These are phyloP conservation scores for Grosmannia serpens DNA, from an alignment of 2,329 filamentous ascomycete genomes.

Conservation along the genomic window DNA sequence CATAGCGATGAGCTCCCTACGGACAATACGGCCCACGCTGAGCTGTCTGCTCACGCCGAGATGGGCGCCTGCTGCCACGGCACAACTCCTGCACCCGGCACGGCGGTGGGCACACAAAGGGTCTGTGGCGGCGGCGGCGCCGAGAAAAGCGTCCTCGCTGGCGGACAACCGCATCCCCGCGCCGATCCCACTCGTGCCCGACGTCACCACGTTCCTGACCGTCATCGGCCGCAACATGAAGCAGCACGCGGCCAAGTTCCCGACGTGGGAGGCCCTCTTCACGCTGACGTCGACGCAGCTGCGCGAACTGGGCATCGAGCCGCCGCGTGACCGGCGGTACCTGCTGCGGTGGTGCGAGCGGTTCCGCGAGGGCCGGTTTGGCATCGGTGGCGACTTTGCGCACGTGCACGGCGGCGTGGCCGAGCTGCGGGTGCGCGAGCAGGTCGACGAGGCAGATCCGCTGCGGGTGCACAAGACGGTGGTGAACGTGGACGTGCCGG, in stretches of 20 bases:
- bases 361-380: slow-evolving; percentile 66
- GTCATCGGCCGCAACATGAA: slow-evolving; percentile 81
- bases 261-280: slow-evolving; percentile 85
- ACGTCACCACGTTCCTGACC: slow-evolving; percentile 74
- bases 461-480: slow-evolving; percentile 37
- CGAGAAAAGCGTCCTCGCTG: neutral
- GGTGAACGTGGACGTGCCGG: slow-evolving; percentile 36
- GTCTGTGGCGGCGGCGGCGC: neutral
- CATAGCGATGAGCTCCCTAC: slow-evolving; percentile 18
- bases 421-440: slow-evolving; percentile 35
- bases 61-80: neutral
- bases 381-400: slow-evolving; percentile 71
- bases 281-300: slow-evolving; percentile 66
- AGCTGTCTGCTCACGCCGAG: slow-evolving; percentile 15
- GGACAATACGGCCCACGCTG: slow-evolving; percentile 16
- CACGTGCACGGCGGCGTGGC: slow-evolving; percentile 51
- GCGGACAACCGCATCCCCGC: slow-evolving; percentile 34
- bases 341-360: slow-evolving; percentile 79
- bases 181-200: slow-evolving; percentile 76
- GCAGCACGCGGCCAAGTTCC: slow-evolving; percentile 75
- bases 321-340: slow-evolving; percentile 70
- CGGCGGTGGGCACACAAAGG: neutral
- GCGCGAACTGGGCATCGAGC: slow-evolving; percentile 75
- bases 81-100: neutral
- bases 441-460: slow-evolving; percentile 18